These are phyloP conservation scores for Ophiostoma australiae DNA, from an alignment of 2,329 filamentous ascomycete genomes.

Conservation along the genomic window DNA sequence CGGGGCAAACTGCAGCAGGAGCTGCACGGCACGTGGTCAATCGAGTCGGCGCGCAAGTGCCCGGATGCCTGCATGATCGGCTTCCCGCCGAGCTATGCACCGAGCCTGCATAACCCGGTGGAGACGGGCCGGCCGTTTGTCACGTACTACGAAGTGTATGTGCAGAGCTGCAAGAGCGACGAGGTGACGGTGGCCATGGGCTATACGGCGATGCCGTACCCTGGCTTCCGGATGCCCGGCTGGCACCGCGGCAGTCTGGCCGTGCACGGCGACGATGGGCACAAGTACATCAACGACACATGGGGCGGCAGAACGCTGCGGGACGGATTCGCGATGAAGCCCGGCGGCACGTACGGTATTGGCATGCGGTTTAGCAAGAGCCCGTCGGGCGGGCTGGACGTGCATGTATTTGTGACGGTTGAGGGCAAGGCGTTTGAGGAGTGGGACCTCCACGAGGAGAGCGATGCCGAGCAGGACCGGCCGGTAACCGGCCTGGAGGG, in stretches of 20 bases:
- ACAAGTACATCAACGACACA: constrained; percentile 68
- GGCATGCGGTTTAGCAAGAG: constrained; percentile 57
- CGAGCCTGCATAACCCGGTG: constrained; percentile 54
- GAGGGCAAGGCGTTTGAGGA: constrained; percentile 55
- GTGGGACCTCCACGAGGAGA: constrained; percentile 73
- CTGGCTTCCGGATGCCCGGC: constrained; percentile 69
- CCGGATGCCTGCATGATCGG: constrained; percentile 61
- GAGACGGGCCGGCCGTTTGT: constrained; percentile 39
- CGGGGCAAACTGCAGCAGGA: constrained; percentile 44
- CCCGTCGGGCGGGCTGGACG: constrained; percentile 36
- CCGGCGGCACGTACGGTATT: constrained; percentile 63
- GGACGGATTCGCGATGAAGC: constrained; percentile 25
- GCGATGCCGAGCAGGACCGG: constrained; percentile 57
- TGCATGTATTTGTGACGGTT: constrained; percentile 65
- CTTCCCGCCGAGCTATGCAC: constrained; percentile 64
- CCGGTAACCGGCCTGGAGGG: constrained; percentile 65
- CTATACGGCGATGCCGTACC: constrained; percentile 69
- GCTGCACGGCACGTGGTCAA: constrained; percentile 49
- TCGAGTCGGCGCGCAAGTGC: constrained; percentile 39
- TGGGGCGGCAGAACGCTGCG: constrained; percentile 65
- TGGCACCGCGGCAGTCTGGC: constrained; percentile 73
- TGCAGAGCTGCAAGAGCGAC: constrained; percentile 31
- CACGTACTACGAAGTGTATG: constrained; percentile 67
- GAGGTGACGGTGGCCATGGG: constrained; percentile 60
- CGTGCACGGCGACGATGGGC: constrained; percentile 76